These are phyloP conservation scores for Sarcodon aspratus DNA, from an alignment of 768 basidiomycete species.

Conservation along the genomic window DNA sequence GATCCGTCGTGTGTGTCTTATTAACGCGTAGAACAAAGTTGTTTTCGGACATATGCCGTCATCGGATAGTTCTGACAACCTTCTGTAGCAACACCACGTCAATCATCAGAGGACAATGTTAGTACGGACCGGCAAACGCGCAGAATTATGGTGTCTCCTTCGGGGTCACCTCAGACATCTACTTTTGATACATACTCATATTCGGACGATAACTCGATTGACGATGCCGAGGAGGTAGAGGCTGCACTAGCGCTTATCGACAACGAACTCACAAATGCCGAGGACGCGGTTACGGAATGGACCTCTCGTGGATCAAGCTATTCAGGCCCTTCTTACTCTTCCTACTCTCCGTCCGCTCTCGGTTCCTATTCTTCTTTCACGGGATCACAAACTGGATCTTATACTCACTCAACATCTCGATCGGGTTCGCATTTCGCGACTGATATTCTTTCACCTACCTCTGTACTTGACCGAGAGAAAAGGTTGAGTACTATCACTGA, in stretches of 20 bases:
- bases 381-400: conserved; percentile 10
- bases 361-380: conserved; percentile 13
- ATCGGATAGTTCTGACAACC: conserved; percentile 4
- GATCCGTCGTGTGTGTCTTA: too few relatives aligned
- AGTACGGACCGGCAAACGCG: conserved; percentile 38
- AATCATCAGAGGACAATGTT: conserved; percentile 21
- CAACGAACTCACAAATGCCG: conserved; percentile 52
- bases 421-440: not conserved
- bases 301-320: conserved; percentile 32
- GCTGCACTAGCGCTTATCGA: conserved; percentile 55
- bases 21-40: too few relatives aligned
- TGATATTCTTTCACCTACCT: not conserved
- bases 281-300: conserved; percentile 59
- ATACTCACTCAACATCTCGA: conserved; percentile 10
- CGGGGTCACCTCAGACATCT: conserved; percentile 30
- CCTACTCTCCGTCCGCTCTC: conserved; percentile 3
- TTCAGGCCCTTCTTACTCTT: not conserved
- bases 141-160: conserved; percentile 43
- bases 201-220: conserved; percentile 40
- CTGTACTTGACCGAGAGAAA: conserved; percentile 10
- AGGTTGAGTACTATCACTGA: conserved; percentile 68
- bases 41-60: not conserved
- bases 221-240: conserved; percentile 48
- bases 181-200: conserved; percentile 40
- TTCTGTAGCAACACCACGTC: conserved; percentile 7